Evolutionary conservation across 805 yeast species (phyloP).

Genomic region (Schwanniomyces pseudopolymorphus): DNA sequence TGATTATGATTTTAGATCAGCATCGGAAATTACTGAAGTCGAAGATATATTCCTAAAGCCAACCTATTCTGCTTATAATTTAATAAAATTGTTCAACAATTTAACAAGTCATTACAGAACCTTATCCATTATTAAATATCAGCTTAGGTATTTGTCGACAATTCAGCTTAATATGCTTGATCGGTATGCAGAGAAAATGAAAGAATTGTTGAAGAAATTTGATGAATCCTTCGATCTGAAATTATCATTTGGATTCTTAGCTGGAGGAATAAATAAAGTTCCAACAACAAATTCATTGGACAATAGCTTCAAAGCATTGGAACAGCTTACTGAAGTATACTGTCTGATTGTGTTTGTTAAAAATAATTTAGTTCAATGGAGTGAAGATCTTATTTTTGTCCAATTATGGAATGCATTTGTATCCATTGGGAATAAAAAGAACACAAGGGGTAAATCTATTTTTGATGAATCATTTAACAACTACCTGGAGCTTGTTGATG

Average conservation of each 20-base stretch:
- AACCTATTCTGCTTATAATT: constrained; percentile 58
- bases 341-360: constrained; percentile 33
- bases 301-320: constrained; percentile 26
- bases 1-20: constrained; percentile 49
- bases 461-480: constrained; percentile 26
- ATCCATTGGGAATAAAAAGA: constrained; percentile 13
- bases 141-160: constrained; percentile 54
- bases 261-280: constrained; percentile 33
- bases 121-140: constrained; percentile 49
- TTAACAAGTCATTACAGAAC: constrained; percentile 55
- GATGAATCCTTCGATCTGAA: constrained; percentile 36
- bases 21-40: constrained; percentile 13
- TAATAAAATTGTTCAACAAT: constrained; percentile 57
- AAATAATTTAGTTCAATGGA: constrained; percentile 35
- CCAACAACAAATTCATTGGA: constrained; percentile 13
- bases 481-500: constrained; percentile 20
- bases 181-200: constrained; percentile 44
- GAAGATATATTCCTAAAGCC: constrained; percentile 36
- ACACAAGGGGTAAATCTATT: constrained; percentile 21
- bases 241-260: constrained; percentile 31
- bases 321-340: constrained; percentile 29
- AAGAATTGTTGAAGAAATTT: constrained; percentile 41
- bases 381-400: constrained; percentile 36
- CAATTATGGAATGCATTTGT: constrained; percentile 39
- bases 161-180: constrained; percentile 61